Evolutionary conservation across 345 rosid species (phyloP), one percentile per base, ranked within the genome.

Genomic region (Zanthoxylum bungeanum): DNA sequence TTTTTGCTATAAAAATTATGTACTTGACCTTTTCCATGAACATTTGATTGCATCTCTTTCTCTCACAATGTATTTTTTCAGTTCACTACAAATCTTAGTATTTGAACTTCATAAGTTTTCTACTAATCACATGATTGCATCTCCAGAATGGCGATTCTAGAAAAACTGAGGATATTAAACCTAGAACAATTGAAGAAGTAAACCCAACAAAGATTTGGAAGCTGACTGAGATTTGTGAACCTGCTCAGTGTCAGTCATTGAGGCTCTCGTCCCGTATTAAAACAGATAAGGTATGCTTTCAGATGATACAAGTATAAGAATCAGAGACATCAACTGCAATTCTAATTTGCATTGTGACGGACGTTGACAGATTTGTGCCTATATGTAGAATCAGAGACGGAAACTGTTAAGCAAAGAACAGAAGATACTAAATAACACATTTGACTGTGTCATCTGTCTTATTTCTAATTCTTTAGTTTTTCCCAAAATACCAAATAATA

Each of bases 61-160:
- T 49, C 14, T 33, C 21, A 9, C 49, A 49, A 49, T 50, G 1
- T 51, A 30, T 19, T 66, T 66, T 46, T 50, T 33, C n/a, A 22
- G 49, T 51, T 33, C 27, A 46, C 11, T 47, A 9, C 24, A 12
- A 25, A 31, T 70, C 59, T 33, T 10, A 21, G 27, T 70, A 42
- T 11, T 30, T 30, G 4, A 34, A 66, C 7, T 21, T 66, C n/a
- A 52, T 47, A 10, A 12, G 21, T 22, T 22, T 52, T 50, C 33
- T 34, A 7, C 21, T 22, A 53, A 22, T 52, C 34, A 33, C 47
- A 6, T 67, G 7, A 17, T 72, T 55, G 47, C n/a, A 66, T 73
- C 74, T 49, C 60, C 65, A 80, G 87, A 78, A 60, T 34, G 83
- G 74, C 60, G 87, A 78, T 62, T 22, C 52, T 10, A 64, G 72